Evolutionary conservation across 495 filamentous ascomycete species (phyloP).

Genomic region (Alectoria sarmentosa): DNA sequence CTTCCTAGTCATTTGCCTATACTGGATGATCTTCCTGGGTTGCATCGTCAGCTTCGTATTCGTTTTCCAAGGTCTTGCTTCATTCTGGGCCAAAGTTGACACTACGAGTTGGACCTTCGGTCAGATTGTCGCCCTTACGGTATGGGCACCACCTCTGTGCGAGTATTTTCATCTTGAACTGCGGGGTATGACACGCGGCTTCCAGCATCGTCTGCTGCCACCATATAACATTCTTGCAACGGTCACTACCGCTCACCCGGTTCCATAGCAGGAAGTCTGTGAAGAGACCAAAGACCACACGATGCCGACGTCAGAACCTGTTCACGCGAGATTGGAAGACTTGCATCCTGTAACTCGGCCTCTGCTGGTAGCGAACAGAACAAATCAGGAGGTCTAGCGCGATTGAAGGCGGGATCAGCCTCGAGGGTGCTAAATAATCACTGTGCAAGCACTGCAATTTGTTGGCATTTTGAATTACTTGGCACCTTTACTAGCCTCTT

Average conservation of each 20-base stretch:
- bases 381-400: background rate
- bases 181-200: constrained; percentile 22
- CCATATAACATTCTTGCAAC: background rate
- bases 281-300: no score
- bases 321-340: background rate
- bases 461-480: background rate
- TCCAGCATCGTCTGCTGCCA: constrained; percentile 17
- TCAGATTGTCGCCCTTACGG: constrained; percentile 23
- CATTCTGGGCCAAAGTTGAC: constrained; percentile 8
- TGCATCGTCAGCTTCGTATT: constrained; percentile 14
- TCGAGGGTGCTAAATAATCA: background rate
- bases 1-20: constrained; percentile 1
- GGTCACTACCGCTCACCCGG: background rate
- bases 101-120: constrained; percentile 24
- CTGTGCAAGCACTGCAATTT: background rate
- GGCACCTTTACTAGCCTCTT: background rate
- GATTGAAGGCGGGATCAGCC: background rate
- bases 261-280: background rate
- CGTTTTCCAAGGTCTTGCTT: constrained; percentile 14
- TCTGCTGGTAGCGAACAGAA: background rate
- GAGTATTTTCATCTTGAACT: constrained; percentile 25
- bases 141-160: constrained; percentile 20
- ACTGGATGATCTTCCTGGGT: constrained; percentile 9
- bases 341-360: background rate
- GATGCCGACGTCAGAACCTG: background rate